Conservation (phyloP, 2,329 filamentous ascomycete species). For the Trichoderma sp. region DNA sequence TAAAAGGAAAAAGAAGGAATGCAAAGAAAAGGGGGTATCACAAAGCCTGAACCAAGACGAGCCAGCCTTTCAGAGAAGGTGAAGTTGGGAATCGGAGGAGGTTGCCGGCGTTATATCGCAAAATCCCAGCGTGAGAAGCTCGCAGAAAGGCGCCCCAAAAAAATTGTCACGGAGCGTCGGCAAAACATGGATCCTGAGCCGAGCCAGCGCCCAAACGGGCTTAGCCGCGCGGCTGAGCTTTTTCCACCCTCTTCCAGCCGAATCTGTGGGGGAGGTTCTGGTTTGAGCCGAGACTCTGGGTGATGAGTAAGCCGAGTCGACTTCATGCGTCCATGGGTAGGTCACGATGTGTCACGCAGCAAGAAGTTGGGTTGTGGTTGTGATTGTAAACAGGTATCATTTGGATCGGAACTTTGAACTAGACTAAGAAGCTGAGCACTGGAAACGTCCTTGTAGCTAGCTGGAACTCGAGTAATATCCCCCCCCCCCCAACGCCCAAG, state of each 20-base stretch:
- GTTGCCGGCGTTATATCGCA: conserved; percentile 27
- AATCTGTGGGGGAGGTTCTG: conserved; percentile 32
- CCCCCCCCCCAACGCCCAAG: too few species aligned
- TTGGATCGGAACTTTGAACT: too few species aligned
- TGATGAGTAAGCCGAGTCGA: conserved; percentile 11
- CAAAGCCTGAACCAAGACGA: conserved; percentile 35
- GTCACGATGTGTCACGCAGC: too few species aligned
- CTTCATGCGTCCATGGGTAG: too few species aligned
- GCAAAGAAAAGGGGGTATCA: conserved; percentile 33
- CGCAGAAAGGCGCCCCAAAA: conserved; percentile 37
- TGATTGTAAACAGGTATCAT: too few species aligned
- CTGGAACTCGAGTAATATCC: too few species aligned
- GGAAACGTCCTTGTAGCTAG: too few species aligned
- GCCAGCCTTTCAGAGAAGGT: conserved; percentile 21
- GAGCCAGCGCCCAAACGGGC: conserved; percentile 37
- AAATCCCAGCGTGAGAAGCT: conserved; percentile 28
- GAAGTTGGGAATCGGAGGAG: conserved; percentile 27
- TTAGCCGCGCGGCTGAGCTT: conserved; percentile 37
- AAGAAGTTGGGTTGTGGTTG: too few species aligned
- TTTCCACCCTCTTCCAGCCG: conserved; percentile 46
- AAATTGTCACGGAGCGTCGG: conserved; percentile 48
- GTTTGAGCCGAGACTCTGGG: conserved; percentile 1
- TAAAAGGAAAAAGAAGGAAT: conserved; percentile 33
- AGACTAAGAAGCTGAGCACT: too few species aligned
- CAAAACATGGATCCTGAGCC: conserved; percentile 43